These are phyloP conservation scores for Polyporus tsugae DNA, from an alignment of 1,284 basidiomycete genomes.

Conservation along the genomic window DNA sequence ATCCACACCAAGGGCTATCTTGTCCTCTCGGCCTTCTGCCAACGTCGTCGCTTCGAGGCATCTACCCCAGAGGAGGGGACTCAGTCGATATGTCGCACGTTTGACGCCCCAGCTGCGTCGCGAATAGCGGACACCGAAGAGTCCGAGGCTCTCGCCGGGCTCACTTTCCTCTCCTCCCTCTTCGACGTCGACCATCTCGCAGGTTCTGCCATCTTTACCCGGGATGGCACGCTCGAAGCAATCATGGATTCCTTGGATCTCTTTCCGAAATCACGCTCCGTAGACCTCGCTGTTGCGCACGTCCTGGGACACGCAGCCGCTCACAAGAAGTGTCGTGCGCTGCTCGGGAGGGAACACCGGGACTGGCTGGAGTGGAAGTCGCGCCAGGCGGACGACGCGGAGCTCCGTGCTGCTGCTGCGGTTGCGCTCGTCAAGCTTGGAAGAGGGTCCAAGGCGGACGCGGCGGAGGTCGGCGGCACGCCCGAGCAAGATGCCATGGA, in stretches of 20 bases:
- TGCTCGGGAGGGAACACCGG: slow-evolving; percentile 61
- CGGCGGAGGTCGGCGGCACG: slow-evolving; percentile 45
- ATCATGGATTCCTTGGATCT: slow-evolving; percentile 73
- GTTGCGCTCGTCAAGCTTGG: slow-evolving; percentile 83
- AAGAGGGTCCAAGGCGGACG: slow-evolving; percentile 61
- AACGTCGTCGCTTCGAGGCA: slow-evolving; percentile 53
- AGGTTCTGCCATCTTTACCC: slow-evolving; percentile 66
- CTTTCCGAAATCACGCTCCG: slow-evolving; percentile 51
- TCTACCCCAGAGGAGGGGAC: slow-evolving; percentile 54
- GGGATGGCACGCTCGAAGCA: slow-evolving; percentile 68
- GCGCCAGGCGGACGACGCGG: slow-evolving; percentile 53
- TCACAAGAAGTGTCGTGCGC: slow-evolving; percentile 72
- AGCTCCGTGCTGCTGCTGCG: slow-evolving; percentile 68
- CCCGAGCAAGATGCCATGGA: slow-evolving; percentile 42
- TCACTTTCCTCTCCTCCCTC: slow-evolving; percentile 73
- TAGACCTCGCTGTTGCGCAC: slow-evolving; percentile 68
- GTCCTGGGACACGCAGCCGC: slow-evolving; percentile 78
- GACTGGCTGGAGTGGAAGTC: slow-evolving; percentile 71
- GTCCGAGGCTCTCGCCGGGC: slow-evolving; percentile 54
- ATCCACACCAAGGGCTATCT: slow-evolving; percentile 73
- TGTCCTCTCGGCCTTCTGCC: slow-evolving; percentile 69
- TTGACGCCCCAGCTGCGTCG: slow-evolving; percentile 55
- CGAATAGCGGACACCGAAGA: slow-evolving; percentile 65
- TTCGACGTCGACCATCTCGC: slow-evolving; percentile 79
- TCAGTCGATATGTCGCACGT: slow-evolving; percentile 54